Conservation (phyloP, 108 stramenopile genomes). For the Pseudonitzschia multistriata region DNA sequence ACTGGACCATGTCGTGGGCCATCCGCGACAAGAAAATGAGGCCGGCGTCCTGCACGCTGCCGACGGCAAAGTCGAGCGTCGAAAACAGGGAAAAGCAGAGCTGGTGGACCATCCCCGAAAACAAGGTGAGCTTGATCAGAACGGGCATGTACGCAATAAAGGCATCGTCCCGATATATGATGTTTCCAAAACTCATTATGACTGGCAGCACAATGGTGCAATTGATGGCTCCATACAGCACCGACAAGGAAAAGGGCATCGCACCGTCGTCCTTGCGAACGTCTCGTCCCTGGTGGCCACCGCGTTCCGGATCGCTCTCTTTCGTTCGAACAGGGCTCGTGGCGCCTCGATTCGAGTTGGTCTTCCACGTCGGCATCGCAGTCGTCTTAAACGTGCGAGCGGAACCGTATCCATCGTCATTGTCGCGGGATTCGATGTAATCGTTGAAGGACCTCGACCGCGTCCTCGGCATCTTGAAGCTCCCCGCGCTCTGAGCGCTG, state of each 20-base stretch:
- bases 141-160: slow-evolving; percentile 79
- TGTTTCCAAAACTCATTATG: slow-evolving; percentile 83
- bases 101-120: slow-evolving; percentile 91
- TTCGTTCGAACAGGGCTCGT: background rate
- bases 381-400: background rate
- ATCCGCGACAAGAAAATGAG: slow-evolving; percentile 94
- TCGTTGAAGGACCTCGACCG: slow-evolving; percentile 35
- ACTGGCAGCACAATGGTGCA: slow-evolving; percentile 81
- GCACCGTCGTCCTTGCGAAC: background rate
- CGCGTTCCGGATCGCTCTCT: too few relatives aligned
- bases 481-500: background rate
- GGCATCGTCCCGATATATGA: slow-evolving; percentile 82
- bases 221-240: slow-evolving; percentile 78
- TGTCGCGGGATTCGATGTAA: slow-evolving; percentile 19
- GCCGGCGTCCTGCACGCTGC: slow-evolving; percentile 97
- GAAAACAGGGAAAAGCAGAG: slow-evolving; percentile 81
- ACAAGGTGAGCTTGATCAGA: slow-evolving; percentile 76
- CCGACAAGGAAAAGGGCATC: slow-evolving; percentile 36
- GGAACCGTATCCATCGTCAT: background rate
- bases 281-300: background rate
- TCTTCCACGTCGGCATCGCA: background rate
- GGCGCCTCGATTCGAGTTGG: background rate
- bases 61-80: slow-evolving; percentile 91
- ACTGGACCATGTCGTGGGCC: slow-evolving; percentile 68
- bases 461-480: background rate